Conservation (phyloP, 805 yeast genomes). For the Wickerhamiella siamensis region DNA sequence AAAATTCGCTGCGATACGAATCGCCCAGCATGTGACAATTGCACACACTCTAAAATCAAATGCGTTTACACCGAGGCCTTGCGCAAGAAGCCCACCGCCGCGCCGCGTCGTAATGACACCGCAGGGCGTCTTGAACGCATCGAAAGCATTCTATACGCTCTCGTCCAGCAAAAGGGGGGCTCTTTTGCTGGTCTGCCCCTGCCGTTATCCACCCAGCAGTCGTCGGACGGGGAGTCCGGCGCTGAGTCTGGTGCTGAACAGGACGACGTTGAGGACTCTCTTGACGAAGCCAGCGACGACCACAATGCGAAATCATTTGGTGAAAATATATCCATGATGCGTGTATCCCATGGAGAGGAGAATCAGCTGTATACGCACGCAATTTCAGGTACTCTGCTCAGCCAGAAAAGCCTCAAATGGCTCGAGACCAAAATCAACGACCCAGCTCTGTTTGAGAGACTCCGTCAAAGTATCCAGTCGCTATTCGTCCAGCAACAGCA, state of each 20-base stretch:
- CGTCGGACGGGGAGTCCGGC: slow-evolving; percentile 1
- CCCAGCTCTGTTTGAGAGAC: slow-evolving; percentile 7
- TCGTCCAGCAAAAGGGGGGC: slow-evolving; percentile 5
- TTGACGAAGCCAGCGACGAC: slow-evolving; percentile 4
- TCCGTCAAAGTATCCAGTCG: slow-evolving; percentile 6
- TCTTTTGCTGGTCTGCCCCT: slow-evolving; percentile 1
- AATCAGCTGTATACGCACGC: slow-evolving; percentile 11
- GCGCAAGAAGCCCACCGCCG: slow-evolving; percentile 8
- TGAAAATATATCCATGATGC: background rate
- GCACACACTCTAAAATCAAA: slow-evolving; percentile 60
- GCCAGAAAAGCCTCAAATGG: slow-evolving; percentile 11
- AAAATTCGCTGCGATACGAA: slow-evolving; percentile 61
- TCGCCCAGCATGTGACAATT: slow-evolving; percentile 52
- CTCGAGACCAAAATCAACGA: slow-evolving; percentile 12
- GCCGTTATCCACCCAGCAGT: background rate
- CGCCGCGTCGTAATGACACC: slow-evolving; percentile 1
- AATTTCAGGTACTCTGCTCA: slow-evolving; percentile 8
- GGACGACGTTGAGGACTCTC: slow-evolving; percentile 5
- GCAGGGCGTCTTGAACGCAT: slow-evolving; percentile 17
- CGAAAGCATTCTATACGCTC: slow-evolving; percentile 18
- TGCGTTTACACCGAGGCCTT: slow-evolving; percentile 34
- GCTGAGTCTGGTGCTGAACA: background rate
- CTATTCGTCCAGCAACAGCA: slow-evolving; percentile 7
- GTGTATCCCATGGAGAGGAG: slow-evolving; percentile 8
- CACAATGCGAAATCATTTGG: slow-evolving; percentile 1